Evolutionary conservation across 805 yeast species (phyloP), one percentile per base, ranked within the genome.

Genomic region (Wickerhamiella dianesei): DNA sequence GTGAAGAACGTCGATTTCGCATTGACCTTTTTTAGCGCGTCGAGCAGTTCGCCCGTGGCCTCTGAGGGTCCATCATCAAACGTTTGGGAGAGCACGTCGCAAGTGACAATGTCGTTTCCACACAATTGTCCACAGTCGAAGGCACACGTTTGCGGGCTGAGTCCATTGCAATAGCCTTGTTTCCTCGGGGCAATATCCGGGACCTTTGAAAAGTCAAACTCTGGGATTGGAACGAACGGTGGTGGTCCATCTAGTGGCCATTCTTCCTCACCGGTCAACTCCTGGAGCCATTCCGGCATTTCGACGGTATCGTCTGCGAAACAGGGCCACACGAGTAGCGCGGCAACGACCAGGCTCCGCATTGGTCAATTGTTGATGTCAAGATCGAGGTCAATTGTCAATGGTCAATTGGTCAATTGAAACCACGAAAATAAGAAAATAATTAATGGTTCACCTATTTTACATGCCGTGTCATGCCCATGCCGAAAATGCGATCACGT

Each of bases 21-120:
- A 5, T 66, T 62, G 2, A 25, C 14, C 14, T 36, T 35, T 13
- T 21, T 37, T 52, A 88, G 64, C n/a, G 69, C 64, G 3, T 68
- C 64, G 20, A 87, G 61, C 25, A 89, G 69, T 40, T 69, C 69
- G 3, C 74, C 66, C 0, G 96, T 88, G 19, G 76, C 72, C 0
- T 76, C 76, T 0, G 88, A 73, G 1, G 98, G 98, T 0, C 98
- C 97, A 61, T 89, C 97, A 61, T 89, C 98, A 64, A 89, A 89
- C 0, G 94, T 80, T 64, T 89, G 97, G 0, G 88, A 76, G 36
- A 89, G 67, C 42, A 69, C 66, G 2, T 79, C 75, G 61, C 96
- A 88, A 0, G 89, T 75, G 55, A 68, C 73, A 3, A 82, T 77
- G 59, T 88, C 97, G 62, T 82, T 92, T 78, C 75, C 21, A 79